These are phyloP conservation scores for Biancaea sappan DNA, from an alignment of 306 rosid species.

Conservation along the genomic window DNA sequence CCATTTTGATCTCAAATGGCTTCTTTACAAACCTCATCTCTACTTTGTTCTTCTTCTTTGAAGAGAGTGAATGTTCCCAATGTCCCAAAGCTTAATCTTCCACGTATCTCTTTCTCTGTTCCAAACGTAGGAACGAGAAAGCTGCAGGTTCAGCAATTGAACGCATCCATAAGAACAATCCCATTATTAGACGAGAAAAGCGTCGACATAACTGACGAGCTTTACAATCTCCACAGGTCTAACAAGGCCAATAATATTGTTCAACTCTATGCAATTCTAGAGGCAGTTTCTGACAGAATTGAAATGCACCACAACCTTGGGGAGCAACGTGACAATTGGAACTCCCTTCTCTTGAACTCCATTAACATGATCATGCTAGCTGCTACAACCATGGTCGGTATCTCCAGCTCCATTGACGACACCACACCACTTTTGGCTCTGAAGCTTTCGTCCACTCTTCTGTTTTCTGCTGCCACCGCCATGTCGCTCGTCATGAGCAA, in stretches of 20 bases:
- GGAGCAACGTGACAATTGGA: slow-evolving; percentile 66
- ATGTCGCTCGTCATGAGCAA: slow-evolving; percentile 55
- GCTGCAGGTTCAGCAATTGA: slow-evolving; percentile 25
- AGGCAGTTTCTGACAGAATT: slow-evolving; percentile 59
- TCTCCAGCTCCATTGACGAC: slow-evolving; percentile 28
- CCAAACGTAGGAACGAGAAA: slow-evolving; percentile 19
- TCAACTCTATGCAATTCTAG: slow-evolving; percentile 59
- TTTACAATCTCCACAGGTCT: background rate
- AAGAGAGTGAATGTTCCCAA: slow-evolving; percentile 33
- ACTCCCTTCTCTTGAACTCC: slow-evolving; percentile 59
- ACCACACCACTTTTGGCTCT: slow-evolving; percentile 38
- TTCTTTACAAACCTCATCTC: background rate
- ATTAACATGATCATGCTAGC: slow-evolving; percentile 74
- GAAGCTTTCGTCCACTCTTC: slow-evolving; percentile 52
- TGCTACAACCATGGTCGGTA: slow-evolving; percentile 53
- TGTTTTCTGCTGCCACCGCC: slow-evolving; percentile 66
- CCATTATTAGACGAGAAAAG: background rate
- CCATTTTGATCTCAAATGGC: background rate
- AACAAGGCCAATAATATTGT: background rate
- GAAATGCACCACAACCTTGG: slow-evolving; percentile 71
- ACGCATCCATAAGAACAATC: slow-evolving; percentile 8
- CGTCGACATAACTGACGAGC: background rate
- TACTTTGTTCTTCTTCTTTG: slow-evolving; percentile 25
- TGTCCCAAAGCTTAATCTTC: slow-evolving; percentile 41
- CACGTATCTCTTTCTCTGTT: slow-evolving; percentile 23